Percentiles rank a stretch among this genome's conserved stretches.
phyloP scores from a whole-genome alignment of 495 filamentous ascomycete genomes.

The Alectoria sarmentosa region DNA sequence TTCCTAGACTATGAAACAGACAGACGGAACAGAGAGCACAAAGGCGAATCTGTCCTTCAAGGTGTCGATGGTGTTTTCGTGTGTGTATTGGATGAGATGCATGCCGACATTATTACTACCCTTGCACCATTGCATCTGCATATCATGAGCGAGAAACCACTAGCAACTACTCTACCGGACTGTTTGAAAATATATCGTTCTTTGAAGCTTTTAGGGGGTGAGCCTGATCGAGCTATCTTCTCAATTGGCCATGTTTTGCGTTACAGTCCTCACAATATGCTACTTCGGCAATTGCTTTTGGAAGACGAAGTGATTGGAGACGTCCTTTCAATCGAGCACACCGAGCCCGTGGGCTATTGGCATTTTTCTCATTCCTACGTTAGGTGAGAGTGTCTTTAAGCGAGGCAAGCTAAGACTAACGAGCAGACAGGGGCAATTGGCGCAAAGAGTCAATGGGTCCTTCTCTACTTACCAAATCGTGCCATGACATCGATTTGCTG shows the following conservation, averaged over 20 bases:
- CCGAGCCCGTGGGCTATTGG: conserved; percentile 93
- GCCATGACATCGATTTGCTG: conserved; percentile 88
- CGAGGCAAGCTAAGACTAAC: not conserved
- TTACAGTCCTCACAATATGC: conserved; percentile 86
- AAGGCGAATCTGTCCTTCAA: conserved; percentile 28
- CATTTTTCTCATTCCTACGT: conserved; percentile 95
- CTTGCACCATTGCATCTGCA: conserved; percentile 65
- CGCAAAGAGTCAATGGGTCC: conserved; percentile 63
- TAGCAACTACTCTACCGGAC: conserved; percentile 69
- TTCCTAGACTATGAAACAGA: conserved; percentile 58
- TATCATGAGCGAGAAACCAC: conserved; percentile 91
- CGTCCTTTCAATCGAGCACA: conserved; percentile 77
- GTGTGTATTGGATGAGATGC: conserved; percentile 82
- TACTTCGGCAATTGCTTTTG: conserved; percentile 69
- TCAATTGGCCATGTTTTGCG: conserved; percentile 74
- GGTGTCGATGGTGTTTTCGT: conserved; percentile 79
- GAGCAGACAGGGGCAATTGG: conserved; percentile 66
- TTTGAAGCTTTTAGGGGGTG: conserved; percentile 31
- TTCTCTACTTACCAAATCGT: conserved; percentile 85
- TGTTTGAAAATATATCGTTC: conserved; percentile 66
- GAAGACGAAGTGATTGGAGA: conserved; percentile 70
- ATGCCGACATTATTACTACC: conserved; percentile 67
- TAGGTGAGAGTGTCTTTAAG: conserved; percentile 37
- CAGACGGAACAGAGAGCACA: conserved; percentile 37
- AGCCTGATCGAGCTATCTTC: conserved; percentile 52